phyloP scores from a whole-genome alignment of 169 alveolate genomes.

The Eimeria necatrix region DNA sequence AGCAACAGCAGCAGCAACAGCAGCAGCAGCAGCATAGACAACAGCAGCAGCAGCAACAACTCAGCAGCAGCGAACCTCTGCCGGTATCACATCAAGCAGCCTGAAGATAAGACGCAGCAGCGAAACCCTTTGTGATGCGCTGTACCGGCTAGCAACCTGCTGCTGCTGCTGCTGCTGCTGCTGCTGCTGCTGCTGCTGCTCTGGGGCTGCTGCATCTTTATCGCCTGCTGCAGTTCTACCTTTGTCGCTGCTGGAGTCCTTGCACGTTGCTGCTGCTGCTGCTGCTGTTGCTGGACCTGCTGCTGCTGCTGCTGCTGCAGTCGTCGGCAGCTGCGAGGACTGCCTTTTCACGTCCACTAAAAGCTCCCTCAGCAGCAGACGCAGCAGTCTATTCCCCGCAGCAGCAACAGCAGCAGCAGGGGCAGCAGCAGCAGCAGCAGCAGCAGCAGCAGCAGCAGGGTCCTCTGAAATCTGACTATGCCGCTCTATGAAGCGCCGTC shows the following conservation, averaged over 20 bases:
- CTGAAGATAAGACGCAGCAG: background rate
- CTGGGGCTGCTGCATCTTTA: background rate
- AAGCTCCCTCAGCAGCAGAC: background rate
- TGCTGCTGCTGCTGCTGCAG: background rate
- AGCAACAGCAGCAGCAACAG: too few species aligned
- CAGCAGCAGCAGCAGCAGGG: background rate
- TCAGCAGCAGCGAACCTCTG: background rate
- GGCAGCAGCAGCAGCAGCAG: background rate
- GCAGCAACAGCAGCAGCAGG: background rate
- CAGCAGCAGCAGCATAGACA: background rate
- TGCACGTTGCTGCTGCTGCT: background rate
- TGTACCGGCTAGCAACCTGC: too few species aligned
- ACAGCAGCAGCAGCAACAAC: background rate
- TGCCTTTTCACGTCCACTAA: background rate
- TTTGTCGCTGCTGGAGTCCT: background rate
- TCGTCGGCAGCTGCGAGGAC: background rate
- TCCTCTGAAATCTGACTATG: too few species aligned
- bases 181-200: constrained; percentile 2
- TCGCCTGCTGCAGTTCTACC: background rate
- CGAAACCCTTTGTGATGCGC: background rate
- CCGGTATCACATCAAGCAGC: background rate
- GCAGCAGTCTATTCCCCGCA: too few species aligned
- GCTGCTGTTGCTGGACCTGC: too few species aligned
- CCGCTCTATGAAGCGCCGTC: background rate
- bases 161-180: constrained; percentile 12